Conservation (phyloP, 1,139 yeast species). For the Hyphopichia buzzinii region DNA sequence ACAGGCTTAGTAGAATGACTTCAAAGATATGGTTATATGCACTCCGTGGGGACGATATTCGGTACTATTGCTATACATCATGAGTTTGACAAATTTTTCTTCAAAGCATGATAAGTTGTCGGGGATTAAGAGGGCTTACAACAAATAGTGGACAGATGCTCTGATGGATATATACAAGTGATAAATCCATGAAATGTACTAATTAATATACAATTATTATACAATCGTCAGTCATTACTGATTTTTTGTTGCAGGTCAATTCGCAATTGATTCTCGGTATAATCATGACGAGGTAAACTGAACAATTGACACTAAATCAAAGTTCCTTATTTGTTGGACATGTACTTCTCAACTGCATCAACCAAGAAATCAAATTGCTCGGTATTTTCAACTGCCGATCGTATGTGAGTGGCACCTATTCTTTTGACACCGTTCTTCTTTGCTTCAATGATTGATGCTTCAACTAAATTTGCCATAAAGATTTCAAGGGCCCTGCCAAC, state of each 20-base stretch:
- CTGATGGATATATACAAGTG: neutral
- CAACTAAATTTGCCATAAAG: constrained; percentile 86
- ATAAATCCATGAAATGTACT: neutral
- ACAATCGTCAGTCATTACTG: neutral
- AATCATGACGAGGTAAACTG: neutral
- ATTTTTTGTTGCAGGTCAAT: neutral
- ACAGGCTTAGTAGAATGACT: neutral
- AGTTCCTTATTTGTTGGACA: constrained; percentile 37
- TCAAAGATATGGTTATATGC: neutral
- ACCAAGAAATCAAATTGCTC: constrained; percentile 92
- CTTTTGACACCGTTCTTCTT: constrained; percentile 73
- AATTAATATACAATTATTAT: neutral
- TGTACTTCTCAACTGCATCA: constrained; percentile 66
- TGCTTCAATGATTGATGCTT: constrained; percentile 79
- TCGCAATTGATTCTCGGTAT: neutral
- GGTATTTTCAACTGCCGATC: constrained; percentile 77
- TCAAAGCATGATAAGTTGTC: no score
- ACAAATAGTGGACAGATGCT: no score
- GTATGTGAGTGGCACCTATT: constrained; percentile 79
- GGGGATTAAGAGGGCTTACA: no score
- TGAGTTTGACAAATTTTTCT: no score
- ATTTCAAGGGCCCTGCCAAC: constrained; percentile 94
- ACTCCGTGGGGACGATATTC: neutral
- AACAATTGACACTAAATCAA: no score
- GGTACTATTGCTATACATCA: neutral